These are phyloP conservation scores for Cenchrus fungigraminus DNA, from an alignment of 176 grass and related monocot genomes.

Conservation along the genomic window DNA sequence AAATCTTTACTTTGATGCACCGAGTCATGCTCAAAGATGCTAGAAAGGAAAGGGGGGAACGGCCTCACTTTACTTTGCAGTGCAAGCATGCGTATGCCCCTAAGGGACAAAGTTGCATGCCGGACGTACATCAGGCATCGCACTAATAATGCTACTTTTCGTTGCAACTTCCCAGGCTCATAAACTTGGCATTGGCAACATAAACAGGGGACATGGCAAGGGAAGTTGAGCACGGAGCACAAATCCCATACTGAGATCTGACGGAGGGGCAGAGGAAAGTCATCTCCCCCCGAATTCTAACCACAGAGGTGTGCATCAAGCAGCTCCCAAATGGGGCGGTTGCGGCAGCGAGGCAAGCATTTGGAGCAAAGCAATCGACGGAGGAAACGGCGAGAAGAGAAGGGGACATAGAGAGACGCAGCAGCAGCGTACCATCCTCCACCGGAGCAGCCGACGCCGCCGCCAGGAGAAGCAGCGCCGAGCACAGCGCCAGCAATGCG, in stretches of 20 bases:
- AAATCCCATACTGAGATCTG: constrained; percentile 24
- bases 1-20: constrained; percentile 19
- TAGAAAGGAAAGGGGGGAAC: neutral
- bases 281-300: neutral
- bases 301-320: neutral
- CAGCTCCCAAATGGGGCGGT: neutral
- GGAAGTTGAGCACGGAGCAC: neutral
- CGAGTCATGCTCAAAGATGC: neutral
- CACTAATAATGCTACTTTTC: neutral
- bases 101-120: neutral
- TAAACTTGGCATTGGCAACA: neutral
- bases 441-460: constrained; percentile 54
- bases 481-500: constrained; percentile 39
- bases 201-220: neutral
- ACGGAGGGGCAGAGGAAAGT: neutral
- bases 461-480: constrained; percentile 53
- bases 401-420: neutral
- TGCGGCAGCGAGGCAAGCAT: neutral
- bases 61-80: constrained; percentile 1
- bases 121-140: neutral
- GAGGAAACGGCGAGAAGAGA: neutral
- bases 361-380: neutral
- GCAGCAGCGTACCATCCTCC: constrained; percentile 73
- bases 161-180: neutral
- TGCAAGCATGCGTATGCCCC: neutral